phyloP scores from a whole-genome alignment of 164 flowering plant species.

The Platanus orientalis region DNA sequence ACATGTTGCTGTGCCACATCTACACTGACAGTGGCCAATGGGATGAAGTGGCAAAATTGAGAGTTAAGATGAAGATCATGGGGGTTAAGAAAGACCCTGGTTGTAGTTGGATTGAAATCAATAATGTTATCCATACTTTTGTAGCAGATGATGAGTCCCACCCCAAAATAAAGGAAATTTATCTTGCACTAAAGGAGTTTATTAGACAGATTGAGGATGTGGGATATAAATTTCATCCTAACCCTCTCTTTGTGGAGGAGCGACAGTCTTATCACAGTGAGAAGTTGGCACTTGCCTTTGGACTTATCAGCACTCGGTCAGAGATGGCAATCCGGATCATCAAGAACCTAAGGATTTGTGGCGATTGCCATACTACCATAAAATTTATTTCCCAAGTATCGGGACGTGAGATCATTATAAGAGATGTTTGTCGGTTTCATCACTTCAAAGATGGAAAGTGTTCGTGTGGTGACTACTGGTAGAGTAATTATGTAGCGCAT shows the following conservation, averaged over 20 bases:
- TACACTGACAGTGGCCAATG: conserved; percentile 3
- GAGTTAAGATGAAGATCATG: conserved; percentile 8
- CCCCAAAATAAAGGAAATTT: conserved; percentile 13
- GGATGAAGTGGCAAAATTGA: conserved; percentile 11
- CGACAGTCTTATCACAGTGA: conserved; percentile 10
- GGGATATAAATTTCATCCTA: conserved; percentile 7
- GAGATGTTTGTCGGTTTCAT: conserved; percentile 19
- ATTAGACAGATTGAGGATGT: conserved; percentile 2
- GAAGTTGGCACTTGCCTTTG: conserved; percentile 17
- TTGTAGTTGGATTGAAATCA: conserved; percentile 19
- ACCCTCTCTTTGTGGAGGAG: conserved; percentile 8
- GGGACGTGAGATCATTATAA: conserved; percentile 8
- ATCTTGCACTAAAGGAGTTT: conserved; percentile 11
- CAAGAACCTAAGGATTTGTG: conserved; percentile 16
- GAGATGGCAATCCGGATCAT: conserved; percentile 11
- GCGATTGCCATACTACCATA: conserved; percentile 13
- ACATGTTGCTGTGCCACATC: conserved; percentile 18
- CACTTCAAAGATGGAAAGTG: conserved; percentile 14
- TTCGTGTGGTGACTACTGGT: conserved; percentile 20
- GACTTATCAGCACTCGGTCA: conserved; percentile 9
- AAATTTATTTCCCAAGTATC: conserved; percentile 12
- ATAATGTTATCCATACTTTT: conserved; percentile 13
- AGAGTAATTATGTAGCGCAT: too few species aligned
- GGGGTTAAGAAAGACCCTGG: conserved; percentile 15
- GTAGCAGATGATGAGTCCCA: conserved; percentile 14